Evolutionary conservation across 345 rosid species (phyloP).

Genomic region (Acer negundo): DNA sequence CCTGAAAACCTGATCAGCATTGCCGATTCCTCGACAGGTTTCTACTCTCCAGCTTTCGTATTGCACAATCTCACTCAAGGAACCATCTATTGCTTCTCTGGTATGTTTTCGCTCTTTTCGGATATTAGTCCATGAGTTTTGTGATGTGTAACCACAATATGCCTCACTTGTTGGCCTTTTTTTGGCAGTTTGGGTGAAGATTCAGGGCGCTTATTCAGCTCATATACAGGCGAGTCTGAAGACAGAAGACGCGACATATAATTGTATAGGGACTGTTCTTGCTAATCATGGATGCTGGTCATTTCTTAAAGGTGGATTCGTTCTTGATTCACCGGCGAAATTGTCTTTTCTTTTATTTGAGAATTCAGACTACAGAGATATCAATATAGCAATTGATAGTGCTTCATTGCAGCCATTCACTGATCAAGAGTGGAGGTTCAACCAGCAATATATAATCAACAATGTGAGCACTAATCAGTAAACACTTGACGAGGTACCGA

Average conservation of each 20-base stretch:
- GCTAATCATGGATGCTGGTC: constrained; percentile 85
- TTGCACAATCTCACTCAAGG: constrained; percentile 53
- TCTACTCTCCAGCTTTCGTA: constrained; percentile 50
- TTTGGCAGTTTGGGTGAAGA: constrained; percentile 66
- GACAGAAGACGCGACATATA: constrained; percentile 36
- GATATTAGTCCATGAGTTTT: too few species aligned
- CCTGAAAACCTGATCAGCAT: constrained; percentile 5
- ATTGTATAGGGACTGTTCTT: constrained; percentile 70
- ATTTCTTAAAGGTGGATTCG: constrained; percentile 91
- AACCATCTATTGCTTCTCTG: constrained; percentile 70
- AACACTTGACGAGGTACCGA: background rate
- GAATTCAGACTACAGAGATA: constrained; percentile 38
- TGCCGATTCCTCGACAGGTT: constrained; percentile 12
- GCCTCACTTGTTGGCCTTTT: background rate
- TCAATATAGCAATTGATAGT: constrained; percentile 43
- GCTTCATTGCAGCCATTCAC: constrained; percentile 75
- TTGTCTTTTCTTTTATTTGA: constrained; percentile 51
- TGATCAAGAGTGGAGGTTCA: constrained; percentile 63
- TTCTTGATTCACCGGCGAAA: constrained; percentile 51
- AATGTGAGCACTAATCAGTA: constrained; percentile 35
- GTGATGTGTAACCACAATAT: background rate
- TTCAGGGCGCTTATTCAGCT: constrained; percentile 50
- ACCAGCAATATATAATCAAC: constrained; percentile 57
- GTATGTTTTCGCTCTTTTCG: constrained; percentile 36
- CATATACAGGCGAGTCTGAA: constrained; percentile 62